Base-by-base conservation (phyloP, 352 stramenopile genomes). In the Phytopythium mirpurense region DNA sequence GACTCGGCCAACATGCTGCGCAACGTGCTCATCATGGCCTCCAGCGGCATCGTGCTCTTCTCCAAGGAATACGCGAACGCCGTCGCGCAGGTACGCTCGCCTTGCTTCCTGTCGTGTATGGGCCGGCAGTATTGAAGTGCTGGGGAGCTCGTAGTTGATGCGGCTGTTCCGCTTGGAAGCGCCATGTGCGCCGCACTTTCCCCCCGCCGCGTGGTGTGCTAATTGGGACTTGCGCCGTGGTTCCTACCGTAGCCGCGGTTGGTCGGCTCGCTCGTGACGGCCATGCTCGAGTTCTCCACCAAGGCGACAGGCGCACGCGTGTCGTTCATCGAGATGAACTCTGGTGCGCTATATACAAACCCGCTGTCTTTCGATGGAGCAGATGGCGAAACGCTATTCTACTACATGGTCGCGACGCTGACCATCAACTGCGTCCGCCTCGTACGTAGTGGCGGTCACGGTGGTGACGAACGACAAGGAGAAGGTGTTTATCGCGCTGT, bases 31-130 rank as follows among this genome's bases (percentile, higher is more conserved):
- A 87, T 97, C 59, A 96, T 97, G 82, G 75, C 86, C 31, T 87
- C 80, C 36, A 97, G 88, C 66, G 90, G 90, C 61, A 91, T 96
- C 67, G 83, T 96, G 55, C 82, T 97, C 52, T 97, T 97, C 71
- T 96, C 82, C 46, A 95, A 96, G 56, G 88, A 96, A 58, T 97
- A 95, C 63, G 81, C 78, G 35, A 95, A 96, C 54, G 70, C 82
- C 24, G 71, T 97, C 23, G 77, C 81, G 2, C 83, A 95, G 78
- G 81, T 93, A 71, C 2, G 5, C 16, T 26, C n/a, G 16, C 2
- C 23, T 11, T 6, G 2, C 14, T 6, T 19, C 23, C 23, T 24
- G 38, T 44, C 18, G n/a, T n/a, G n/a, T n/a, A n/a, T n/a, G n/a
- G n/a, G n/a, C n/a, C n/a, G n/a, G n/a, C n/a, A n/a, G n/a, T n/a